A percentile compares a stretch with the other conserved stretches of the same genome.
Evolutionary conservation across 192 early-diverging fungal species (phyloP).

Genomic region (Haplosporangium gracile): DNA sequence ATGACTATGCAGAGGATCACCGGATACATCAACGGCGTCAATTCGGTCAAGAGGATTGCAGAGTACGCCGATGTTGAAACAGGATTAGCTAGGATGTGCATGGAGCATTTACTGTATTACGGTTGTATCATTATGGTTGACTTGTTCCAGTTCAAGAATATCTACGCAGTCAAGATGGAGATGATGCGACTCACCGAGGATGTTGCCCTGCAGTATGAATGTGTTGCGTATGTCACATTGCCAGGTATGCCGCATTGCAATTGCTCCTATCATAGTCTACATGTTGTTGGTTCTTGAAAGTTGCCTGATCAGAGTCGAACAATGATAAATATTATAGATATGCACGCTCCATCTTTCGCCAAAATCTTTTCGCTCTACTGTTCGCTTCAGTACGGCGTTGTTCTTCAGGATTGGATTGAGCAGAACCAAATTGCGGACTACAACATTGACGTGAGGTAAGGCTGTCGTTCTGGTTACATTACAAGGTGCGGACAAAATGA

Average conservation of each 20-base stretch:
- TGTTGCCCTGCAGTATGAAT: slow-evolving; percentile 79
- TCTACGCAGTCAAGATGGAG: slow-evolving; percentile 80
- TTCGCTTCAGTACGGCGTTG: slow-evolving; percentile 79
- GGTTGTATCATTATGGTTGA: slow-evolving; percentile 92
- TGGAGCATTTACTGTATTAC: slow-evolving; percentile 94
- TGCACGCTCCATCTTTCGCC: slow-evolving; percentile 70
- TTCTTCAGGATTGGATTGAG: slow-evolving; percentile 90
- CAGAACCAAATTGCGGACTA: slow-evolving; percentile 74
- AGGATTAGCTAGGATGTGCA: slow-evolving; percentile 80
- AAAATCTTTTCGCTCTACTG: slow-evolving; percentile 85
- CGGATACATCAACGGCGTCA: slow-evolving; percentile 86
- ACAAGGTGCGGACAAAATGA: neutral
- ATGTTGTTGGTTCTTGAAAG: neutral
- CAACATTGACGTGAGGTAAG: slow-evolving; percentile 87
- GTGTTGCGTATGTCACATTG: slow-evolving; percentile 78
- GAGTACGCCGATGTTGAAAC: slow-evolving; percentile 83
- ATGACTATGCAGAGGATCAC: slow-evolving; percentile 87
- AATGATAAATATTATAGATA: slow-evolving; percentile 34
- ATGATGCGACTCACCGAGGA: slow-evolving; percentile 74
- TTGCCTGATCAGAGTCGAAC: neutral
- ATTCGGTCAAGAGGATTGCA: slow-evolving; percentile 86
- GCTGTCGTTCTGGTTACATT: neutral
- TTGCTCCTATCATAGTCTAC: neutral
- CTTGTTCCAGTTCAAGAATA: slow-evolving; percentile 96
- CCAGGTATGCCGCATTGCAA: slow-evolving; percentile 40